Evolutionary conservation across 495 filamentous ascomycete genomes (phyloP).

Genomic region (Viridothelium virens): DNA sequence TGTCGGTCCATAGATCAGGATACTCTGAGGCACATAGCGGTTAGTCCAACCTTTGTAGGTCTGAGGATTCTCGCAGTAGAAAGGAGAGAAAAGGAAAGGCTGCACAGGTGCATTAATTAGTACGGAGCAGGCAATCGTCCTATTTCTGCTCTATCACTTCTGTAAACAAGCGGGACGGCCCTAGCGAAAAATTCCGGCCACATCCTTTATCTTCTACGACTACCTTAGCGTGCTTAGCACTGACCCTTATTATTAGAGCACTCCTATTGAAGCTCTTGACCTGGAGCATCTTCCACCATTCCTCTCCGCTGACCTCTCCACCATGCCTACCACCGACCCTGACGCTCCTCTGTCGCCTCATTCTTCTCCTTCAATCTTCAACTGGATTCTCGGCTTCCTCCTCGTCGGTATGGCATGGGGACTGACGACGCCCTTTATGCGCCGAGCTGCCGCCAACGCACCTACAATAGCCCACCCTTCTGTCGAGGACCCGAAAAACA

Average conservation of each 20-base stretch:
- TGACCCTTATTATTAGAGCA: not conserved
- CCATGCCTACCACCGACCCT: constrained; percentile 11
- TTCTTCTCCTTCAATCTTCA: constrained; percentile 54
- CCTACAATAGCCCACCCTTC: constrained; percentile 44
- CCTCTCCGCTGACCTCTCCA: not conserved
- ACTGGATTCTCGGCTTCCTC: constrained; percentile 80
- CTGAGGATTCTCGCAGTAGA: too few species aligned
- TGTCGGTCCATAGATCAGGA: too few species aligned
- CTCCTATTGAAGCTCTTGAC: not conserved
- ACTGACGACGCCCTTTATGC: constrained; percentile 67
- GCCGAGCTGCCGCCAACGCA: constrained; percentile 52
- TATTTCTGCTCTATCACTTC: too few species aligned
- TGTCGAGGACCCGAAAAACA: constrained; percentile 40
- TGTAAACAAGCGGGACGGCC: too few species aligned
- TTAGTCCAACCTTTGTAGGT: too few species aligned
- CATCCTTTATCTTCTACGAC: not conserved
- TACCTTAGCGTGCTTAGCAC: not conserved
- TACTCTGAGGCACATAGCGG: too few species aligned
- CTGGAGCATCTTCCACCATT: not conserved
- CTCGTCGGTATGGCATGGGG: constrained; percentile 87
- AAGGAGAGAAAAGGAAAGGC: too few species aligned
- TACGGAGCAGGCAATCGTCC: too few species aligned
- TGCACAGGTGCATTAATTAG: too few species aligned
- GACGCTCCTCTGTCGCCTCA: constrained; percentile 4
- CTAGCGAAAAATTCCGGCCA: too few species aligned